Conservation (phyloP, 306 rosid genomes). For the Pachyrhizus erosus region DNA sequence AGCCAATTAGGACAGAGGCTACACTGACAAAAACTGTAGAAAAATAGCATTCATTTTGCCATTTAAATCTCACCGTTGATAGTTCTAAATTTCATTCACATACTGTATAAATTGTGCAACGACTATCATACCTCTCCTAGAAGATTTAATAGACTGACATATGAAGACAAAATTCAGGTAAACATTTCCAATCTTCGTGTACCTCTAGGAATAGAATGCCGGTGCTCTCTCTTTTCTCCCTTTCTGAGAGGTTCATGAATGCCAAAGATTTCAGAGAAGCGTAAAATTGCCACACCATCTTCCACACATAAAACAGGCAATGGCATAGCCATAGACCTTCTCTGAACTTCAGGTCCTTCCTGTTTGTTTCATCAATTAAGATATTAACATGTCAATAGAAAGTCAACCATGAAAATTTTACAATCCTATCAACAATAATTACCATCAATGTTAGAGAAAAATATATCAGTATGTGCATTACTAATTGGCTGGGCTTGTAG, state of each 20-base stretch:
- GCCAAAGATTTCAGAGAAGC: constrained; percentile 94
- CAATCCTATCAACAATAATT: constrained; percentile 41
- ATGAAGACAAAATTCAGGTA: constrained; percentile 30
- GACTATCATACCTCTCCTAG: constrained; percentile 22
- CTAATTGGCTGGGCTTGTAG: constrained; percentile 27
- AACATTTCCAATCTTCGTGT: constrained; percentile 26
- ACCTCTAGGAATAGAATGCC: constrained; percentile 74
- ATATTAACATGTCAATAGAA: constrained; percentile 46
- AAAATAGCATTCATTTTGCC: constrained; percentile 35
- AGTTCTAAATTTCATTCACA: constrained; percentile 31
- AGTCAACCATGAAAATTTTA: constrained; percentile 36
- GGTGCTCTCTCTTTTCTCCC: constrained; percentile 83
- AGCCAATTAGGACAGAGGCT: constrained; percentile 37
- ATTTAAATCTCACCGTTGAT: constrained; percentile 22
- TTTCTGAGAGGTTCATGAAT: constrained; percentile 77
- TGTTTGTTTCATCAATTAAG: constrained; percentile 47
- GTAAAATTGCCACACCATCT: constrained; percentile 80
- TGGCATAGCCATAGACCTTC: constrained; percentile 54
- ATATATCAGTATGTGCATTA: neutral
- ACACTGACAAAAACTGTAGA: constrained; percentile 23
- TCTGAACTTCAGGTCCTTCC: constrained; percentile 66
- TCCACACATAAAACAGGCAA: constrained; percentile 89
- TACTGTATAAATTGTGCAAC: neutral
- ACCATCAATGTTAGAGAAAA: constrained; percentile 25
- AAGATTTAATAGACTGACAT: constrained; percentile 23